Percentiles rank a stretch among this genome's conserved stretches.
These are phyloP conservation scores for Chlamydomonas incerta DNA, from an alignment of 139 green algal species.

Conservation along the genomic window DNA sequence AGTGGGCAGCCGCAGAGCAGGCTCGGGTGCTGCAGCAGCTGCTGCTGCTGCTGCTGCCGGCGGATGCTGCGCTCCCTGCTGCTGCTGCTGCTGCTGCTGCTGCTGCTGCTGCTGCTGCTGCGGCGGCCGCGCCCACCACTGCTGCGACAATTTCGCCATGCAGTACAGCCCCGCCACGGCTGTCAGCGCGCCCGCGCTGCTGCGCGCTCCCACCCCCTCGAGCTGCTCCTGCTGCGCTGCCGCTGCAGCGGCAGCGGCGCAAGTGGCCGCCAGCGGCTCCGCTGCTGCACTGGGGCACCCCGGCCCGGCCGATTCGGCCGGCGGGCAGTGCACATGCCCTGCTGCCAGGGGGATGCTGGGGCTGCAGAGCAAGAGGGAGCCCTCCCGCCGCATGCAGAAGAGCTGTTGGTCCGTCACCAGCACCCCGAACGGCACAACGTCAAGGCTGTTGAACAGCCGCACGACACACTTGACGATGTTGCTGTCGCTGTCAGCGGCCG, in stretches of 20 bases:
- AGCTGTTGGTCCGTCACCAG: slow-evolving; percentile 8
- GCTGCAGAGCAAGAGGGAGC: not conserved
- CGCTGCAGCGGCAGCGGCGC: not conserved
- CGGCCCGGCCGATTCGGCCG: not conserved
- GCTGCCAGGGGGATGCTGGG: slow-evolving; percentile 3
- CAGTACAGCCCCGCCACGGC: slow-evolving; percentile 10
- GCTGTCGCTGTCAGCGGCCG: not conserved
- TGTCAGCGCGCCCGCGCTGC: not conserved
- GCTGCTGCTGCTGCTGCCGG: not conserved
- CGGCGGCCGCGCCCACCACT: not conserved
- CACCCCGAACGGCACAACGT: slow-evolving; percentile 1
- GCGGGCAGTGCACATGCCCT: not conserved
- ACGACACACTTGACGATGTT: not conserved
- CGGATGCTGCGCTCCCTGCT: not conserved
- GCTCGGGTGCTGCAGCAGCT: not conserved
- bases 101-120: not conserved
- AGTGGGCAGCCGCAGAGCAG: not conserved
- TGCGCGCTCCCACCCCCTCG: not conserved
- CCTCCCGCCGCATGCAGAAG: not conserved
- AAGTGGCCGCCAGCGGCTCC: not conserved
- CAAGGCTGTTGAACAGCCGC: not conserved
- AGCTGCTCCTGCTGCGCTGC: not conserved
- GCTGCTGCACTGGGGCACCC: not conserved
- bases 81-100: not conserved
- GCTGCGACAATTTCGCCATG: not conserved